Evolutionary conservation across 2,329 filamentous ascomycete species (phyloP), one percentile per base, ranked within the genome.

Genomic region (Sporothrix brasiliensis): DNA sequence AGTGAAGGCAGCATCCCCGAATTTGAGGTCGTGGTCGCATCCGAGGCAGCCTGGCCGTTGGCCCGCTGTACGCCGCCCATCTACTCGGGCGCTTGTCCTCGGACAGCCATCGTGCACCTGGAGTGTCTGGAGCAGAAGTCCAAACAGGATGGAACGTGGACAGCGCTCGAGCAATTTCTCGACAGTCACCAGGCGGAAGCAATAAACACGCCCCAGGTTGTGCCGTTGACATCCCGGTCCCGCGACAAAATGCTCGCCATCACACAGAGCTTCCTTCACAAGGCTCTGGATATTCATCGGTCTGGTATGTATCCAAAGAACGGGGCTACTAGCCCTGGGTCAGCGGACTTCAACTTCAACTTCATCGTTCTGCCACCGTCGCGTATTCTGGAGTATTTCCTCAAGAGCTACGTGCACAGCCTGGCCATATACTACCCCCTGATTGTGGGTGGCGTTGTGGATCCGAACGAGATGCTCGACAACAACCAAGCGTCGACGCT

Each of bases 171-270:
- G 69, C 79, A 79, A 65, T 81, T 81, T 47, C 74, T 84, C 4
- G 78, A 81, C 21, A 76, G 78, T 16, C 75, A 78, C 14, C 77
- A 81, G 52, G 44, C 52, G 0, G 77, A 81, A 63, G 75, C 78
- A 2, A 70, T 77, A 21, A 79, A 81, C 72, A 73, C 80, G 47
- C 77, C 81, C 3, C 80, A 80, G 3, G 83, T 86, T 2, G 79
- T 83, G 5, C 81, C 84, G 3, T 78, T 86, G 67, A 81, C 77
- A 3, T 75, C 80, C 3, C 77, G 84, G 58, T 89, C 88, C 2
- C 84, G 89, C 44, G 90, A 92, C 77, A 89, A 88, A 76, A 85
- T 92, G 75, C 83, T 91, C n/a, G 89, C 88, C 65, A 91, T 91
- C 72, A 91, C 89, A 0, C 89, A 91, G 77, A 87, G 83, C 54